Percentiles rank a stretch among this genome's conserved stretches.
Evolutionary conservation across 257 asterid genomes (phyloP).

Genomic region (Fraxinus anomala): DNA sequence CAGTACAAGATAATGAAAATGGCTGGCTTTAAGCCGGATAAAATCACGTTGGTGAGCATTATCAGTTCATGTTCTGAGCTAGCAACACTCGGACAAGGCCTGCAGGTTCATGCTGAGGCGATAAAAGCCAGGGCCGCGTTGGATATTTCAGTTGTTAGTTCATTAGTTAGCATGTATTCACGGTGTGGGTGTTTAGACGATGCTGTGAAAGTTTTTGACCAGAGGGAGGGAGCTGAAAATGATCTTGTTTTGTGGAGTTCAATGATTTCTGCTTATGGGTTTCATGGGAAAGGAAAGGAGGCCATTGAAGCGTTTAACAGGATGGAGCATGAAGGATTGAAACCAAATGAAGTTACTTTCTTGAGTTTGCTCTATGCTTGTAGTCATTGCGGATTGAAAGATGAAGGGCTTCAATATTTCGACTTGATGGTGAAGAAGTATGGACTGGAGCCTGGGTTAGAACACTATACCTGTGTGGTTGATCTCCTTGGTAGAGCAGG

Average conservation of each 20-base stretch:
- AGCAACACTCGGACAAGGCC: conserved; percentile 85
- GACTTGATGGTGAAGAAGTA: conserved; percentile 55
- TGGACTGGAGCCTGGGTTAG: conserved; percentile 60
- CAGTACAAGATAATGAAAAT: conserved; percentile 58
- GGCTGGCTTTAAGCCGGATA: conserved; percentile 66
- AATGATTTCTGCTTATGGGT: conserved; percentile 87
- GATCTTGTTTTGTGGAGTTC: conserved; percentile 80
- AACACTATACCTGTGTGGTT: conserved; percentile 83
- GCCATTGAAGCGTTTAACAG: conserved; percentile 55
- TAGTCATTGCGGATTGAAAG: conserved; percentile 83
- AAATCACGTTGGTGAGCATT: conserved; percentile 76
- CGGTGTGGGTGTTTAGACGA: conserved; percentile 82
- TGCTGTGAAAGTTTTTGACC: conserved; percentile 61
- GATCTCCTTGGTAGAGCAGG: conserved; percentile 95
- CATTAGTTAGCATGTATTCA: conserved; percentile 87
- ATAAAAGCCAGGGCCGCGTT: conserved; percentile 62
- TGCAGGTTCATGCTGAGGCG: conserved; percentile 83
- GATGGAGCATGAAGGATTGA: conserved; percentile 63
- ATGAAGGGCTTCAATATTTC: conserved; percentile 66
- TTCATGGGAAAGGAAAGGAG: conserved; percentile 81
- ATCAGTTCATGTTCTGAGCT: conserved; percentile 78
- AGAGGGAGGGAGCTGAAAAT: conserved; percentile 44
- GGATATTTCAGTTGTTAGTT: conserved; percentile 61
- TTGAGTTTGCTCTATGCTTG: conserved; percentile 85
- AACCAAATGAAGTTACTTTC: conserved; percentile 67